Base-by-base conservation (phyloP, 202 grass and related monocot genomes). In the Saccharum hybrid region DNA sequence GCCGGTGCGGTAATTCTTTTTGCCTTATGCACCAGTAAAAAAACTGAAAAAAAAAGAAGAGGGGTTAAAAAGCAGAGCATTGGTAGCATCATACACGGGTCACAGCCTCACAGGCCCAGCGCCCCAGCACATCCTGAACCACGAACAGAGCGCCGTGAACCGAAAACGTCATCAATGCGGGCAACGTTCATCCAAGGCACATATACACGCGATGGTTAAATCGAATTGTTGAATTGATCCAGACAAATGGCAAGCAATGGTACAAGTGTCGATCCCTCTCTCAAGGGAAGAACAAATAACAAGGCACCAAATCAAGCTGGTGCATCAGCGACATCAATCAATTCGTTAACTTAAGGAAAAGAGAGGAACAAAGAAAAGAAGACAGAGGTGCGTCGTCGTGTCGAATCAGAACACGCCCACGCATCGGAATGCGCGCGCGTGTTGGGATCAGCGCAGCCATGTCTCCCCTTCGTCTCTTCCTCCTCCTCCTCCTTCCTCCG, bases 181-280 rank as follows among this genome's bases (percentile, higher is more conserved):
- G 5, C 34, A 38, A 7, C 31, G 71, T 66, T 13, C 2, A 66
- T 66, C 18, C 66, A 82, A 36, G 67, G 15, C n/a, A 60, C 3
- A 51, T 34, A 56, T 14, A 14, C 19, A 1, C 3, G 21, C 0
- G 8, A 7, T 31, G 60, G 52, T 68, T 70, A 72, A 83, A 80
- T 80, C 26, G 36, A 80, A 71, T 74, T n/a, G 52, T 83, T 86
- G 13, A 74, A 83, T 82, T 43, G 72, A 68, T 86, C 63, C 79
- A 83, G 86, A 69, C 63, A 86, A 72, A 80, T 80, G 84, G 23
- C 83, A 76, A 88, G 62, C 43, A 80, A 63, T 85, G 70, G 23
- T 83, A 91, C 86, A 85, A 68, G 46, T 79, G 48, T 71, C 52
- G 19, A 52, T 79, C 68, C 90, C 82, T 67, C 43, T 61, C 67